These are phyloP conservation scores for Claviceps spartinae DNA, from an alignment of 2,329 filamentous ascomycete genomes.

Conservation along the genomic window DNA sequence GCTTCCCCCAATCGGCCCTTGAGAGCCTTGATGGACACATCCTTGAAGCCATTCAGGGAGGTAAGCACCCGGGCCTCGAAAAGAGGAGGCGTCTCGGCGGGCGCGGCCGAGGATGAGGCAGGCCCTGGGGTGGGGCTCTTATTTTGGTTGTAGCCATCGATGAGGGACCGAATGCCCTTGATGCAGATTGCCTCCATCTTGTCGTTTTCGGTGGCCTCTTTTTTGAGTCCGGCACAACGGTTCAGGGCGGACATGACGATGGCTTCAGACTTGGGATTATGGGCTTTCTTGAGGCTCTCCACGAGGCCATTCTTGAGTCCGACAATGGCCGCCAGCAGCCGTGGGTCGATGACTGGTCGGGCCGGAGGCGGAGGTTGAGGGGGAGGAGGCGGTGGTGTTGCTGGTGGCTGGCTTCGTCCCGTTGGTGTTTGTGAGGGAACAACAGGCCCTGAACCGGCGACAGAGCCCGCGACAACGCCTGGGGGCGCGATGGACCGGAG, in stretches of 20 bases:
- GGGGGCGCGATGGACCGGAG: conserved; percentile 4
- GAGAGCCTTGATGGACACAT: conserved; percentile 29
- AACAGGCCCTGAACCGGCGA: conserved; percentile 1
- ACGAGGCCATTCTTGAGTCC: conserved; percentile 34
- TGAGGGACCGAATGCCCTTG: conserved; percentile 27
- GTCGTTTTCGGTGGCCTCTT: conserved; percentile 28
- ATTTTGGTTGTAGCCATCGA: conserved; percentile 26
- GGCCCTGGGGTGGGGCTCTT: conserved; percentile 19
- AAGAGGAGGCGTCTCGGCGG: conserved; percentile 15
- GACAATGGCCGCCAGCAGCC: conserved; percentile 27
- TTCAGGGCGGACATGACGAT: conserved; percentile 41
- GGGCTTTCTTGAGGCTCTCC: conserved; percentile 29
- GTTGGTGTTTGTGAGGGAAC: conserved; percentile 8
- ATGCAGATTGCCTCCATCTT: conserved; percentile 34
- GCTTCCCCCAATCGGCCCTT: conserved; percentile 25
- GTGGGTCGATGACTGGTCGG: conserved; percentile 29
- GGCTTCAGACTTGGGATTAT: conserved; percentile 28
- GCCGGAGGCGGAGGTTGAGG: conserved; percentile 9
- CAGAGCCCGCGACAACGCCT: not conserved
- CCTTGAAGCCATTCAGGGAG: conserved; percentile 31
- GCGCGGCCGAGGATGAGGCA: not conserved
- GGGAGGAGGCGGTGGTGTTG: conserved; percentile 11
- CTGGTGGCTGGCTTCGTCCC: conserved; percentile 12
- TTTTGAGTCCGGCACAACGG: conserved; percentile 34
- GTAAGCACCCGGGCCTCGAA: conserved; percentile 28